These are phyloP conservation scores for Eucalyptus cloeziana DNA, from an alignment of 345 rosid genomes.

Conservation along the genomic window DNA sequence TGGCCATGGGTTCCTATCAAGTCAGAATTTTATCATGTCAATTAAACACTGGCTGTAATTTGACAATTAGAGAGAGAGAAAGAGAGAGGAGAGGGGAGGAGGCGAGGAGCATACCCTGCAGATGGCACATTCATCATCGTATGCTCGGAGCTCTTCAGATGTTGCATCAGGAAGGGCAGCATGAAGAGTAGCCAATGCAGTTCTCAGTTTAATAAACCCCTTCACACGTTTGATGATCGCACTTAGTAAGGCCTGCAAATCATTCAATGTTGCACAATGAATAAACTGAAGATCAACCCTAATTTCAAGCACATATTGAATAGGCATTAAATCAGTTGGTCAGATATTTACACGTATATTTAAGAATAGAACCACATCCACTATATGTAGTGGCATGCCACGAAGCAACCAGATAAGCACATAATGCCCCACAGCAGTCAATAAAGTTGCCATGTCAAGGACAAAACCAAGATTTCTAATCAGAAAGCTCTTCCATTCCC, in stretches of 20 bases:
- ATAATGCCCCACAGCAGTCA: conserved; percentile 93
- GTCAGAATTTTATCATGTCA: conserved; percentile 5
- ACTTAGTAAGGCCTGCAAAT: conserved; percentile 80
- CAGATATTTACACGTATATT: conserved; percentile 74
- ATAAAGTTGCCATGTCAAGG: conserved; percentile 85
- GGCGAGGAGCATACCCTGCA: conserved; percentile 63
- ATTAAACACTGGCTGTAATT: background rate
- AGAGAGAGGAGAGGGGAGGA: background rate
- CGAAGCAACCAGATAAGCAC: conserved; percentile 91
- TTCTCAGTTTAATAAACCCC: conserved; percentile 79
- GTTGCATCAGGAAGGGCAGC: conserved; percentile 99
- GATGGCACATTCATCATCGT: conserved; percentile 98
- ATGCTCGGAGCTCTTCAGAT: conserved; percentile 68
- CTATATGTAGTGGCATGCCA: conserved; percentile 92
- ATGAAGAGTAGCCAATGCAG: conserved; percentile 83
- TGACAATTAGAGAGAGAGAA: background rate
- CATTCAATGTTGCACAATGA: background rate
- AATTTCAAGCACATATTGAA: background rate
- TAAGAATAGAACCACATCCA: conserved; percentile 80
- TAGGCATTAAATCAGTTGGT: background rate
- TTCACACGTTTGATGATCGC: conserved; percentile 81
- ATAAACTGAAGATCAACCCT: background rate
- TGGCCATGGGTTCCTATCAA: conserved; percentile 98
- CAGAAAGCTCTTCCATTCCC: conserved; percentile 93
- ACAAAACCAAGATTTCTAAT: conserved; percentile 84